Conservation (phyloP, 1,139 yeast species). For the Yamadazyma sp. region DNA sequence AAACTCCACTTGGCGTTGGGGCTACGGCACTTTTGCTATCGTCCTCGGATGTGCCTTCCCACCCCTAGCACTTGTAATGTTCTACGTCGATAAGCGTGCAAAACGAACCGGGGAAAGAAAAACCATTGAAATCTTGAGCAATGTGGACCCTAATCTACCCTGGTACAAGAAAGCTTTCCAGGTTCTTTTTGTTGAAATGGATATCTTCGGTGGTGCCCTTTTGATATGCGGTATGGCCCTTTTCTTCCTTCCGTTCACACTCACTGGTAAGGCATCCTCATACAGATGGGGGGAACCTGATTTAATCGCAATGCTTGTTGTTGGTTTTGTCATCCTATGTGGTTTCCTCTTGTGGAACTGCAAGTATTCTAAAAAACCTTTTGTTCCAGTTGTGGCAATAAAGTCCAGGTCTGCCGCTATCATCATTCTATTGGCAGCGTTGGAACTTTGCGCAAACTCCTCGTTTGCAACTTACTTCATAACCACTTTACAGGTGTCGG, state of each 20-base stretch:
- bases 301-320: slow-evolving; percentile 29
- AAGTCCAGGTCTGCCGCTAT: slow-evolving; percentile 22
- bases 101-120: slow-evolving; percentile 10
- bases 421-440: slow-evolving; percentile 19
- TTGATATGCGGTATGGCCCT: slow-evolving; percentile 27
- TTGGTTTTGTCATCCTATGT: slow-evolving; percentile 24
- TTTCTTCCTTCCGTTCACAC: slow-evolving; percentile 32
- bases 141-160: slow-evolving; percentile 4
- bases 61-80: slow-evolving; percentile 27
- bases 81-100: slow-evolving; percentile 25
- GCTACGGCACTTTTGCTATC: slow-evolving; percentile 38
- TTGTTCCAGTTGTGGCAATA: slow-evolving; percentile 22
- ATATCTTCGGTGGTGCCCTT: slow-evolving; percentile 28
- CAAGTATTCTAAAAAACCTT: slow-evolving; percentile 23
- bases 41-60: slow-evolving; percentile 27
- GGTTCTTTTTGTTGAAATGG: slow-evolving; percentile 25
- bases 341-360: slow-evolving; percentile 25
- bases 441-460: slow-evolving; percentile 27
- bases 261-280: slow-evolving; percentile 18
- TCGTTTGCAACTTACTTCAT: slow-evolving; percentile 22
- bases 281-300: slow-evolving; percentile 22
- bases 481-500: slow-evolving; percentile 21
- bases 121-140: slow-evolving; percentile 7
- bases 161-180: slow-evolving; percentile 11
- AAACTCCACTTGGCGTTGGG: slow-evolving; percentile 37